These are phyloP conservation scores for Lycium ferocissimum DNA, from an alignment of 257 asterid genomes.

Conservation along the genomic window DNA sequence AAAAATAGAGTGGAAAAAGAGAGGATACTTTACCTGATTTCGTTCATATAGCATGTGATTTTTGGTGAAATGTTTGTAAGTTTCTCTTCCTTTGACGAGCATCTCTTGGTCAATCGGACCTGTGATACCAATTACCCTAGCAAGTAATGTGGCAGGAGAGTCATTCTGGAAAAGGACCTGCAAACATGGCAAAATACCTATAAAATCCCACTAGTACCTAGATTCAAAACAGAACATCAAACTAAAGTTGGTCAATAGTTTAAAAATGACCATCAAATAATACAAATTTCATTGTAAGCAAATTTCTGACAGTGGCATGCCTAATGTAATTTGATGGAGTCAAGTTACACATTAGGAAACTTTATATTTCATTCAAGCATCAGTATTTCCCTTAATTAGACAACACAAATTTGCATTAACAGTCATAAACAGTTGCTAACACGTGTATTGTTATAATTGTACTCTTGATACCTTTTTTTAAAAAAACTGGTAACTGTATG, in stretches of 20 bases:
- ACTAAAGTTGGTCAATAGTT: not conserved
- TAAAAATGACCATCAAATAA: not conserved
- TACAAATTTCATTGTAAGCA: slow-evolving; percentile 2
- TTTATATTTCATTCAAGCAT: not conserved
- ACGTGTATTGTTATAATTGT: not conserved
- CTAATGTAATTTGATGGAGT: not conserved
- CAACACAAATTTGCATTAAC: not conserved
- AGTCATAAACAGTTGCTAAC: not conserved
- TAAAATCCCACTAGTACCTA: not conserved
- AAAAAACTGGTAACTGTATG: too few species aligned
- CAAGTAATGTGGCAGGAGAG: slow-evolving; percentile 44
- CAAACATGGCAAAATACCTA: slow-evolving; percentile 1
- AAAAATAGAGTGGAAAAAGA: not conserved
- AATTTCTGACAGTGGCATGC: not conserved
- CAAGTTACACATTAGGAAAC: not conserved
- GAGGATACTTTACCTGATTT: slow-evolving; percentile 35
- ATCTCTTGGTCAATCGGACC: slow-evolving; percentile 45
- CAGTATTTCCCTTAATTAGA: not conserved
- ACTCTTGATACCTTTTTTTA: not conserved
- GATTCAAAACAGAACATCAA: not conserved
- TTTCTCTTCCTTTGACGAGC: slow-evolving; percentile 48
- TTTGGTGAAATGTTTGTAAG: slow-evolving; percentile 45
- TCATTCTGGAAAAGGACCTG: slow-evolving; percentile 51
- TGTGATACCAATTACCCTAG: slow-evolving; percentile 46
- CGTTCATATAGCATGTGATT: slow-evolving; percentile 49